Base-by-base conservation (phyloP, 1,284 basidiomycete genomes). In the Trichosporon coremiiforme region DNA sequence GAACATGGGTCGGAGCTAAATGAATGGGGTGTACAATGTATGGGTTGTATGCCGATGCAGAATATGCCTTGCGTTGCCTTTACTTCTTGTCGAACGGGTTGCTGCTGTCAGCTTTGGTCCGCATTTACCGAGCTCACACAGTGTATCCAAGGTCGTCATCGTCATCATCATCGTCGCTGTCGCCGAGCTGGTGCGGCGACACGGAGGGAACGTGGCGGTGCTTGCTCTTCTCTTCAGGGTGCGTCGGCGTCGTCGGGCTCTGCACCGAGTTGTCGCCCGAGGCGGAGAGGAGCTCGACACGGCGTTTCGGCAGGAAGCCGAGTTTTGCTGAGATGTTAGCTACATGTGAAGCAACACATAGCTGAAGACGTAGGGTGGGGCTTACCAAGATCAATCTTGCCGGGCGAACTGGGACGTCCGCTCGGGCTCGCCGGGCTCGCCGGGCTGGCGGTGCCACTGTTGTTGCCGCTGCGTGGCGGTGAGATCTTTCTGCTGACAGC, bases 231-330 rank as follows among this genome's bases (percentile, higher is more conserved):
- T 45, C 41, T 2, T n/a, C 41, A 2, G 13, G 15, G 64, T 75
- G 63, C 75, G 74, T 38, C 8, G 78, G 75, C 7, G 77, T 78
- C 15, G 57, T 60, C 17, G 57, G 29, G 31, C 57, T 60, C 7
- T 33, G 57, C 31, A 60, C 57, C 15, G 57, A 33, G 17, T 60
- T 60, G 29, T 60, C 57, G 4, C 57, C 29, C 3, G 77, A 79
- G 0, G 80, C 75, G 2, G 78, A 80, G 41, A 83, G 70, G 13
- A 83, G 78, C 66, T 82, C 80, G 53, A 84, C 83, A 53, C 76
- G 74, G 69, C 81, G 81, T 75, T 84, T 84, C 5, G 83, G 83
- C 5, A 84, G 74, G 68, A 84, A 79, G 25, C 83, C 83, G 41
- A 84, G 78, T 73, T 83, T 84, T 65, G 80, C 80, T 82, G 68